Conservation (phyloP, 352 stramenopile genomes). For the Paralagenidium karlingii region DNA sequence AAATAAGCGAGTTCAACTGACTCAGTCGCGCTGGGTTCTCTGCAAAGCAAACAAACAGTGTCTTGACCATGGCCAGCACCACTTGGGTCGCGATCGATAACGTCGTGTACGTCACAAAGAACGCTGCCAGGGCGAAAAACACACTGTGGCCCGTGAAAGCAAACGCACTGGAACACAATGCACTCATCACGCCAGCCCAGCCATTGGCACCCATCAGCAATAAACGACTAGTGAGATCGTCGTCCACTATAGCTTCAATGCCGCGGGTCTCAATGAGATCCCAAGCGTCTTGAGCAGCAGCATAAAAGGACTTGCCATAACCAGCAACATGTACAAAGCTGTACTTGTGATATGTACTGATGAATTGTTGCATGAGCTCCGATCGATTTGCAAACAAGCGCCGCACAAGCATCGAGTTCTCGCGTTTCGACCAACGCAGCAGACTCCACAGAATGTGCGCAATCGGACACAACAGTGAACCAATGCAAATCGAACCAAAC, state of each 20-base stretch:
- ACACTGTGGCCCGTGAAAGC: conserved; percentile 32
- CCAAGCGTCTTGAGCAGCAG: conserved; percentile 66
- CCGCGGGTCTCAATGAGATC: conserved; percentile 61
- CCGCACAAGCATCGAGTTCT: conserved; percentile 49
- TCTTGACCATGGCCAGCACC: conserved; percentile 69
- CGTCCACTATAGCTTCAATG: conserved; percentile 76
- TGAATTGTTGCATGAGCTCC: conserved; percentile 55
- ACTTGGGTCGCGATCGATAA: conserved; percentile 65
- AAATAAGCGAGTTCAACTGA: conserved; percentile 76
- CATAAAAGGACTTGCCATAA: conserved; percentile 73
- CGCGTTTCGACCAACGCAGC: conserved; percentile 55
- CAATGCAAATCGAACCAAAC: conserved; percentile 76
- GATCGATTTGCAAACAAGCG: conserved; percentile 49
- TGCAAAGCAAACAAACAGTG: conserved; percentile 78
- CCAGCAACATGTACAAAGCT: conserved; percentile 71
- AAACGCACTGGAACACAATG: conserved; percentile 44
- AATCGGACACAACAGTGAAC: conserved; percentile 62
- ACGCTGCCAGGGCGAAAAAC: conserved; percentile 63
- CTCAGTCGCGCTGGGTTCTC: conserved; percentile 65
- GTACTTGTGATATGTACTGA: conserved; percentile 80
- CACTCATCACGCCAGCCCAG: conserved; percentile 68
- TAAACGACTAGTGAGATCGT: conserved; percentile 71
- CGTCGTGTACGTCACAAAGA: conserved; percentile 70
- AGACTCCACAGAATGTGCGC: conserved; percentile 69
- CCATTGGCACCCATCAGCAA: conserved; percentile 60